Evolutionary conservation across 169 alveolate species (phyloP).

Genomic region (Babesia sp.): DNA sequence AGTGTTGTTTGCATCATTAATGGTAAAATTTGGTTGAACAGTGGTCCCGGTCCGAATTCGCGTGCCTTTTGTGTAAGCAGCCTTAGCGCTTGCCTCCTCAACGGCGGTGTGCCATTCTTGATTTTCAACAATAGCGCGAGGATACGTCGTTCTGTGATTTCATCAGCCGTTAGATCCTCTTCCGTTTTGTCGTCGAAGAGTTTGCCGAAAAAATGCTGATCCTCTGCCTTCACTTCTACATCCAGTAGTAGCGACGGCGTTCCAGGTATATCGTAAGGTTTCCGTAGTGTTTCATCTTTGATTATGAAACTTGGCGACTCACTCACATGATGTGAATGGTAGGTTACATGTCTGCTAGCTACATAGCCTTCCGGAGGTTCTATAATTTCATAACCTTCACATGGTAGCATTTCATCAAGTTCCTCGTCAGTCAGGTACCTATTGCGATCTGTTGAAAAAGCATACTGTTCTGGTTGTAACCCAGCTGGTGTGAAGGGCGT

Average conservation of each 20-base stretch:
- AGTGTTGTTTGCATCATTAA: slow-evolving; percentile 95
- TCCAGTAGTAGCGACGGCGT: slow-evolving; percentile 72
- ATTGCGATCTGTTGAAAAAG: slow-evolving; percentile 62
- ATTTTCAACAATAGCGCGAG: slow-evolving; percentile 92
- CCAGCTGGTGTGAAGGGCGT: slow-evolving; percentile 68
- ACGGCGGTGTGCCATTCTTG: slow-evolving; percentile 98
- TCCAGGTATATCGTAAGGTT: slow-evolving; percentile 62
- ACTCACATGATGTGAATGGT: slow-evolving; percentile 50
- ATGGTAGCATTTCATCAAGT: slow-evolving; percentile 90
- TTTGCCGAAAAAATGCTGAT: slow-evolving; percentile 85
- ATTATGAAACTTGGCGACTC: slow-evolving; percentile 77
- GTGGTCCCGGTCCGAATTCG: slow-evolving; percentile 96
- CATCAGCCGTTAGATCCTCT: slow-evolving; percentile 91
- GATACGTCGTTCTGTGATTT: slow-evolving; percentile 93
- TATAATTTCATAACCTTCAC: slow-evolving; percentile 89
- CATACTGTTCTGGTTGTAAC: slow-evolving; percentile 56
- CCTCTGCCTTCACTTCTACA: slow-evolving; percentile 90
- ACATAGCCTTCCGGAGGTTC: slow-evolving; percentile 88
- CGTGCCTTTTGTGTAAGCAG: slow-evolving; percentile 94
- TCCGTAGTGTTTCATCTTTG: slow-evolving; percentile 77
- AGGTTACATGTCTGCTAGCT: slow-evolving; percentile 68
- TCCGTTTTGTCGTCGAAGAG: slow-evolving; percentile 89
- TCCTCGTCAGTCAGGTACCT: slow-evolving; percentile 95
- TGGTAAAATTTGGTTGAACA: slow-evolving; percentile 96
- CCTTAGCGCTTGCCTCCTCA: slow-evolving; percentile 94